Base-by-base conservation (phyloP, 306 rosid species). In the Hylodesmum podocarpum region DNA sequence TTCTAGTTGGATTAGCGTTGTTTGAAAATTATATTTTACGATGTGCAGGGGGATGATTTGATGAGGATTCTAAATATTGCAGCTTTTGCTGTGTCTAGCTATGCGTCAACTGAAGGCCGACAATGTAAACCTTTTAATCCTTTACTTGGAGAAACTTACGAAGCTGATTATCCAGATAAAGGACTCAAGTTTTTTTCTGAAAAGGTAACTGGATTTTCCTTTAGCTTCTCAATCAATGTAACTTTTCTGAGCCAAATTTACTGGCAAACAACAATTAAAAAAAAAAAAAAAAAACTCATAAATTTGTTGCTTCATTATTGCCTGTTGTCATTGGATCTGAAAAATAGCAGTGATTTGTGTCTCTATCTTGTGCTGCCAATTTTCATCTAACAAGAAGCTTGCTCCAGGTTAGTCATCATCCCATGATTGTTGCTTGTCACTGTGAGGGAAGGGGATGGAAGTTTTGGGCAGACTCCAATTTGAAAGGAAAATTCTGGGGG, bases 51-150 rank as follows among this genome's bases (percentile, higher is more conserved):
- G 70, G 83, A 92, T 82, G 97, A 92, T 76, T 88, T 95, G 89
- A 89, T 95, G 99, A 92, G 98, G 81, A 92, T 95, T 78, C 87
- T 95, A 70, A 87, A 88, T 62, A 79, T 91, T 72, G 99, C 97
- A 72, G 96, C 99, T 75, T 92, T 95, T 89, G 97, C 98, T 77
- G 97, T 95, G 70, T 95, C 99, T 78, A 90, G 99, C 71, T 95
- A 95, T 86, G 96, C 99, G 5, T 95, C 98, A 55, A 95, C 99
- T 33, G 92, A 95, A 89, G 99, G 99, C 18, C 91, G 99, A 51
- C 99, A 92, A 66, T 95, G 99, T 83, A 95, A 95, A 87, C 99
- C 99, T 76, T 95, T 95, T 83, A 92, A 95, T 86, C 99, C 98
- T 81, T 90, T 95, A 51, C 97, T 95, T 33, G 99, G 99, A 83